Base-by-base conservation (phyloP, 176 grass and related monocot species). In the Metroxylon sagu region DNA sequence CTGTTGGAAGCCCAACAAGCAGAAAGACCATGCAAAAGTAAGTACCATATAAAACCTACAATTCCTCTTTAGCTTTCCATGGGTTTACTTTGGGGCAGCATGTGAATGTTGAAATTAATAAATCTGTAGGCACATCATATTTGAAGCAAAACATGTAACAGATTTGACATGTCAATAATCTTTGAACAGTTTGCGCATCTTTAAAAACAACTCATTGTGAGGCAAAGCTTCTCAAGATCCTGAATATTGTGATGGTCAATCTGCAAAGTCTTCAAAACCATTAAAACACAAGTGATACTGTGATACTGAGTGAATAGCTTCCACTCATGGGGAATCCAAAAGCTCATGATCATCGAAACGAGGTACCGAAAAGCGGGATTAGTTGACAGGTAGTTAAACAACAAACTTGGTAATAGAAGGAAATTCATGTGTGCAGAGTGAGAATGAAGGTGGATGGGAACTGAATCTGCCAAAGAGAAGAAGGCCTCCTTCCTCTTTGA, bases 291-390 rank as follows among this genome's bases (percentile, higher is more conserved):
- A 29, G 93, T 82, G 49, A 92, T 79, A 17, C 84, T 87, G 77
- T 85, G 92, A 65, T 98, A 88, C 93, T 88, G 92, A 76, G 71
- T 85, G 76, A 83, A 98, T 55, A 80, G 76, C 59, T 98, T 84
- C 64, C 83, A 76, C 64, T 89, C 85, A 64, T 92, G 88, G 29
- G 88, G 93, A 23, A 98, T 88, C 93, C 89, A 58, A 19, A 50
- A 18, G 25, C 25, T 18, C 48, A 71, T 16, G 23, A 74, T 54
- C 56, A 43, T 43, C 5, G 35, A 12, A 10, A 43, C 8, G 5
- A 43, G 8, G 10, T 43, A 43, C 6, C 4, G 26, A 21, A 43
- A 18, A 50, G 19, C 50, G 16, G 21, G 50, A 25, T 39, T 25
- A 52, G 2, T 12, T 43, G 2, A 43, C 35, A 43, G 35, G 10